These are phyloP conservation scores for Fennellomyces sp. DNA, from an alignment of 371 early-diverging fungal genomes.

Conservation along the genomic window DNA sequence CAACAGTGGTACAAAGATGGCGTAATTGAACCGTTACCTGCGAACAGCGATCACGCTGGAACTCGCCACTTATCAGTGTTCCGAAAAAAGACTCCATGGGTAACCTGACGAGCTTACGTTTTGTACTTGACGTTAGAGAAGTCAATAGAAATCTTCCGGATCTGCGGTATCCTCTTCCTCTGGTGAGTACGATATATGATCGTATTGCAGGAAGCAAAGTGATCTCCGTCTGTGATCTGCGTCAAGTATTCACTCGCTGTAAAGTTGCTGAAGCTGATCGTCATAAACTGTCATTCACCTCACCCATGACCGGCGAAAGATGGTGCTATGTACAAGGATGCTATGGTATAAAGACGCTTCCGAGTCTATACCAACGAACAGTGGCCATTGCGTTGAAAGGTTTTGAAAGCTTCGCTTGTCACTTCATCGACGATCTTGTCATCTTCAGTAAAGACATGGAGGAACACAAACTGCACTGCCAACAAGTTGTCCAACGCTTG, in stretches of 20 bases:
- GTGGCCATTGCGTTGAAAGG: not conserved
- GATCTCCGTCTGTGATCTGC: constrained; percentile 25
- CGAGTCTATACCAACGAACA: constrained; percentile 15
- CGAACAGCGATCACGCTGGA: constrained; percentile 13
- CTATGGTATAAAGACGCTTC: too few species aligned
- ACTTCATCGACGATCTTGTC: constrained; percentile 22
- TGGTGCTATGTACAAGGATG: too few species aligned
- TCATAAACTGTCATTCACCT: too few species aligned
- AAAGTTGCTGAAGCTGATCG: too few species aligned
- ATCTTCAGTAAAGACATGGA: not conserved
- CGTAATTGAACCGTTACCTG: constrained; percentile 1
- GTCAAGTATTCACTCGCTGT: too few species aligned
- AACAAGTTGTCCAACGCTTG: constrained; percentile 11
- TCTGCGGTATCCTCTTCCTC: constrained; percentile 21
- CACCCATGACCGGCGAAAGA: too few species aligned
- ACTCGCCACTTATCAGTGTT: constrained; percentile 25
- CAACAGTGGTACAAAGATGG: constrained; percentile 8
- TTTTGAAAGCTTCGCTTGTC: too few species aligned
- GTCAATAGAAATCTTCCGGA: constrained; percentile 17
- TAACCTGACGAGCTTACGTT: constrained; percentile 12
- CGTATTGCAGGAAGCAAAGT: constrained; percentile 20
- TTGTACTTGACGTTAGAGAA: constrained; percentile 23
- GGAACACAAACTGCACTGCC: constrained; percentile 10
- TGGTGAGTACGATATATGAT: constrained; percentile 22
- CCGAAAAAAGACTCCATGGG: constrained; percentile 25